A percentile compares a stretch with the other conserved stretches of the same genome.
Evolutionary conservation across 495 filamentous ascomycete species (phyloP).

Genomic region (Astrothelium subdiscretum): DNA sequence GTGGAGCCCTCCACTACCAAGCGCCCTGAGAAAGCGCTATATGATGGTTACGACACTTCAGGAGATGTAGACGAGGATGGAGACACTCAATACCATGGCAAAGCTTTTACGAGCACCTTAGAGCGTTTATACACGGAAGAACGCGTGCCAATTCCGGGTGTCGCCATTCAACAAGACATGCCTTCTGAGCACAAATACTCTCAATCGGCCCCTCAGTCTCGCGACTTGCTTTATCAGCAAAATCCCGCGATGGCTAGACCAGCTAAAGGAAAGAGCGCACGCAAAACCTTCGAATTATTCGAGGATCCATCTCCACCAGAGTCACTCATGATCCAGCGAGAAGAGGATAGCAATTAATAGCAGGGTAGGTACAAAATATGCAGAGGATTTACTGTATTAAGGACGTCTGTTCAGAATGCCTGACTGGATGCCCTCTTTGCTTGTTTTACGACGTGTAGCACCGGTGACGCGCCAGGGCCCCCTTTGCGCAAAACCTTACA

Average conservation of each 20-base stretch:
- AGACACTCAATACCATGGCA: not conserved
- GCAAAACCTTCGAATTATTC: not conserved
- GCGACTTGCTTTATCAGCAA: not conserved
- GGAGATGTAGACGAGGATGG: not conserved
- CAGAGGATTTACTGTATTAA: too few species aligned
- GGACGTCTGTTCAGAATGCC: too few species aligned
- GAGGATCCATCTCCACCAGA: not conserved
- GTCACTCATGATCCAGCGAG: not conserved
- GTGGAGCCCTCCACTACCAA: not conserved
- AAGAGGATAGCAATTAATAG: not conserved
- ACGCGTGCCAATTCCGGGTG: not conserved
- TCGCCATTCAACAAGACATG: not conserved
- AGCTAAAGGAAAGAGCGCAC: not conserved
- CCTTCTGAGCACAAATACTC: not conserved
- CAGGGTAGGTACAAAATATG: not conserved
- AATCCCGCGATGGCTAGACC: not conserved
- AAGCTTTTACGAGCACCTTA: not conserved
- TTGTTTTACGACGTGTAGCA: too few species aligned
- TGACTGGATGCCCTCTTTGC: not conserved
- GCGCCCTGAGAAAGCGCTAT: not conserved
- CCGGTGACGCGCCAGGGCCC: too few species aligned
- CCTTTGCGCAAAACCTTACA: too few species aligned
- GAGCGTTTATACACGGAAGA: not conserved
- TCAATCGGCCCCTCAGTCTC: not conserved
- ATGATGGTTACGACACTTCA: not conserved